Evolutionary conservation across 2,329 filamentous ascomycete species (phyloP), one percentile per base, ranked within the genome.

Genomic region (Botryosphaeria dothidea): DNA sequence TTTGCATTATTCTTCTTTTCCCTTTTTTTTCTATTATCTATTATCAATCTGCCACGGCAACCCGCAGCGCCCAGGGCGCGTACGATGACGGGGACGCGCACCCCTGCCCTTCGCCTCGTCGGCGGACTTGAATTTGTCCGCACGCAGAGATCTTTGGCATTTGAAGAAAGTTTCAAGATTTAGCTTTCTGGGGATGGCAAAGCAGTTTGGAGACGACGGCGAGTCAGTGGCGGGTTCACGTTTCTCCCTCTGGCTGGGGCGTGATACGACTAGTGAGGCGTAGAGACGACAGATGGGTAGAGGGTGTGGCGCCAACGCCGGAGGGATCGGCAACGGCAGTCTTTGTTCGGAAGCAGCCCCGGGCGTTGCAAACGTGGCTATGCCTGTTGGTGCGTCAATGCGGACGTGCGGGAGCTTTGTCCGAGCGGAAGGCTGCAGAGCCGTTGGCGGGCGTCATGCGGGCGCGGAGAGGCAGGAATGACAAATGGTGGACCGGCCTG

Each of bases 381-480:
- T 62, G 58, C 58, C 45, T 62, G 45, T 45, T n/a, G 58, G 58
- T 38, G 58, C 58, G 46, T 62, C 58, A 62, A 62, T 62, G 46
- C 58, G 58, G 56, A 15, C 41, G 25, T 21, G 56, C 43, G 46
- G 58, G 31, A 49, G 45, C 58, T 62, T 62, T 62, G 58, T 62
- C 58, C 45, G 58, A 21, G 45, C 58, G 58, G 58, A 51, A 62
- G 43, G 58, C 58, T 62, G 58, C 58, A 51, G 21, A 49, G 58
- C 56, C 56, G 56, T 60, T 60, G 56, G 54, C 56, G 25, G 43
- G 41, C 41, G 38, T 60, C 41, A 60, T 60, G 56, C 56, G 41
- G 41, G 56, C 49, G 49, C 25, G 15, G 38, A 15, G 36, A 45
- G 13, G 56, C 36, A 4, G 56, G 56, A 34, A 60, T 60, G 56